Evolutionary conservation across 2,329 filamentous ascomycete species (phyloP), one percentile per base, ranked within the genome.

Genomic region (Seiridium unicorne): DNA sequence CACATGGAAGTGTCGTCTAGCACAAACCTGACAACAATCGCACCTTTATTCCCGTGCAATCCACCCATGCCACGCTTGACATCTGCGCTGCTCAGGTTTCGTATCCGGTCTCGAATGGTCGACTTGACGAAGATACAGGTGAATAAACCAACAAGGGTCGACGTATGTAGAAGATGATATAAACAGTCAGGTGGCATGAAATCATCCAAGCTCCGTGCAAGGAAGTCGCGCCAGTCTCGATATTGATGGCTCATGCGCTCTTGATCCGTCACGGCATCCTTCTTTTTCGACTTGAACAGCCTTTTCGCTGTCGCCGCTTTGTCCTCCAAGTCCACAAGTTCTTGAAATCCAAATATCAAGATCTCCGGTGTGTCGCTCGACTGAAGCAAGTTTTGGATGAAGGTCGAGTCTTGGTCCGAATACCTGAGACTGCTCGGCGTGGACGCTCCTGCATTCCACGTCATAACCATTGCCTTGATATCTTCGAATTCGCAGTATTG

Each of bases 191-290:
- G 77, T 0, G 91, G 89, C 84, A 95, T 91, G 68, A 89, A 88
- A 65, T 96, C 92, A 70, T 97, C 92, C 44, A 99, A 81, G 57
- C 87, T 88, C 61, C 91, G 86, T 46, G 90, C 88, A 36, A 99
- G 80, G 72, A 96, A 93, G 72, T 98, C 93, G 70, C 92, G 86
- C 95, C 95, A 99, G 62, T 96, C 92, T 64, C 95, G 91, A 74
- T 99, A 99, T 71, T 97, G 93, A 66, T 96, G 93, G 74, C 92
- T 96, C 92, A 98, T 98, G 66, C 93, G 87, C 73, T 97, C 93
- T 68, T 91, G 89, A 55, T 92, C 90, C 1, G 89, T 87, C 9
- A 89, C 66, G 36, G 70, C 87, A 36, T 90, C 88, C 69, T 92
- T 91, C 72, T 97, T 96, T 74, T 95, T 95, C 67, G 90, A 92